Percentiles rank a stretch among this genome's conserved stretches.
These are phyloP conservation scores for Betula pendula DNA, from an alignment of 306 rosid species.

Conservation along the genomic window DNA sequence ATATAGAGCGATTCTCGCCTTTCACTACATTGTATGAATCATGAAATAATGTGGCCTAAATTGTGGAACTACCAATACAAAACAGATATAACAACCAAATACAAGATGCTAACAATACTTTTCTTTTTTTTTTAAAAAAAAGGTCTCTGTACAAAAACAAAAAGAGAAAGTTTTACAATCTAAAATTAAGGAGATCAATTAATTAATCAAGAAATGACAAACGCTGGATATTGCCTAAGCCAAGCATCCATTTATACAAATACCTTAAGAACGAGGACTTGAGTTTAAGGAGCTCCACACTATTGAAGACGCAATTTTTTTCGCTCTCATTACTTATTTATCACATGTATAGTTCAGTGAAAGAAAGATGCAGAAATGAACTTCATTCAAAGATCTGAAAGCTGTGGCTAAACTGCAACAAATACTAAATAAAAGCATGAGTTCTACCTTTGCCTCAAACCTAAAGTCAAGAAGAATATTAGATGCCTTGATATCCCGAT, in stretches of 20 bases:
- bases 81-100: neutral
- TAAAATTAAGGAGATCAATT: neutral
- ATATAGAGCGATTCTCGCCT: neutral
- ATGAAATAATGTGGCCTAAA: neutral
- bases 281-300: too few relatives aligned
- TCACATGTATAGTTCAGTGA: neutral
- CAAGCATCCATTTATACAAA: neutral
- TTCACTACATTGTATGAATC: neutral
- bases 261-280: neutral
- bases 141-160: too few relatives aligned
- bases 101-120: neutral
- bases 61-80: neutral
- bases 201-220: neutral
- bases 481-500: constrained; percentile 72
- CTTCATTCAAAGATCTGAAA: neutral
- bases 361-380: neutral
- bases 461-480: constrained; percentile 58
- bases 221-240: neutral
- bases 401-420: neutral
- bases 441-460: constrained; percentile 59
- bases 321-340: neutral
- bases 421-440: neutral
- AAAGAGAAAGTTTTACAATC: too few relatives aligned
- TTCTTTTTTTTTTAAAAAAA: too few relatives aligned
- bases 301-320: too few relatives aligned